Conservation (phyloP, 352 stramenopile species). For the Phytophthora melonis region DNA sequence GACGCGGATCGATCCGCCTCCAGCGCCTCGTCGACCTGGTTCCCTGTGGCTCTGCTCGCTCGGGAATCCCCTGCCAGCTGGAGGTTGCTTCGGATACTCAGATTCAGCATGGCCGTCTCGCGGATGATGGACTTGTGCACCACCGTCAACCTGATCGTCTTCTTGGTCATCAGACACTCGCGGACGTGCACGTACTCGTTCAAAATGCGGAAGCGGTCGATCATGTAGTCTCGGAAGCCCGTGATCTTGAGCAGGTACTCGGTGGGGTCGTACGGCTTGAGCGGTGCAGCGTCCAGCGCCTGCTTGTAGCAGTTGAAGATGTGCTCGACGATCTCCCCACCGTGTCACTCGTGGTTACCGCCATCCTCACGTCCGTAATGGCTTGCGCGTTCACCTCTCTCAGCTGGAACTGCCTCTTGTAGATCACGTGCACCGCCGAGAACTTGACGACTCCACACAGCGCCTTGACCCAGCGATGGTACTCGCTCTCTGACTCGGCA, state of each 20-base stretch:
- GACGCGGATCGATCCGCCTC: conserved; percentile 63
- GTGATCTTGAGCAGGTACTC: conserved; percentile 90
- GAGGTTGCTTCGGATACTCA: conserved; percentile 79
- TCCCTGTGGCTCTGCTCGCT: conserved; percentile 43
- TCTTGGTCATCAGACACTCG: conserved; percentile 88
- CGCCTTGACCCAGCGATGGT: conserved; percentile 82
- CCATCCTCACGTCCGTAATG: conserved; percentile 89
- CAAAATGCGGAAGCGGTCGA: conserved; percentile 82
- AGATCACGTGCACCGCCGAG: conserved; percentile 79
- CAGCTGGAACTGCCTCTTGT: conserved; percentile 85
- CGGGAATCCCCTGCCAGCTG: conserved; percentile 35
- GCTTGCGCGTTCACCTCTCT: conserved; percentile 86
- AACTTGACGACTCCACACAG: conserved; percentile 86
- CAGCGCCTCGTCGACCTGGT: conserved; percentile 70
- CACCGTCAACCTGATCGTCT: conserved; percentile 84
- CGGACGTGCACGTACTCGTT: conserved; percentile 91
- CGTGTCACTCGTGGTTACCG: conserved; percentile 82
- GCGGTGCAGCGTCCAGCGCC: conserved; percentile 72
- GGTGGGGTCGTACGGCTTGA: conserved; percentile 79
- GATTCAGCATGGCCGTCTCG: conserved; percentile 80
- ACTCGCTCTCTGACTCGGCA: conserved; percentile 74
- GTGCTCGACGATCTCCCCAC: conserved; percentile 90
- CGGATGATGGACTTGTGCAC: conserved; percentile 90
- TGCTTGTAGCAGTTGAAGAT: conserved; percentile 92
- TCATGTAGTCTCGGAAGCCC: conserved; percentile 88